Base-by-base conservation (phyloP, 108 stramenopile genomes). In the Conticribra weissflogii region DNA sequence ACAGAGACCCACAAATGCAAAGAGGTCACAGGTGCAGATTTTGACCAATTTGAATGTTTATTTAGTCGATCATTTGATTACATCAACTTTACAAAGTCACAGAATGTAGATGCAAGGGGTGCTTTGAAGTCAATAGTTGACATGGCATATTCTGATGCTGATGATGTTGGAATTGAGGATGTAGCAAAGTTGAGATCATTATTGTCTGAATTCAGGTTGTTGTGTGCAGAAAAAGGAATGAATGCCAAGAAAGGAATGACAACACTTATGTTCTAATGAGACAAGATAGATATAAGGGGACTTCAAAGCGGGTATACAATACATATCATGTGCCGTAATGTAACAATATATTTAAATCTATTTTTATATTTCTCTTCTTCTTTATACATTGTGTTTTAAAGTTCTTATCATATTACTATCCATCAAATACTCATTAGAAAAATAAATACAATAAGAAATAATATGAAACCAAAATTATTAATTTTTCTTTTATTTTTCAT, bases 291-390 rank as follows among this genome's bases (percentile, higher is more conserved):
- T 51, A 51, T 16, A 51, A 5, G 3, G 50, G 50, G 18, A 51
- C 50, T 4, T 4, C 4, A 51, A 51, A 17, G 18, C 12, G 50
- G 19, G 18, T 51, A 4, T 4, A 51, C 16, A 51, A 51, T 21
- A 51, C 50, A 18, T 21, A 51, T 18, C 50, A 51, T 16, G 18
- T 51, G 50, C 50, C 50, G 12, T 41, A 41, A 41, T n/a, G n/a
- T n/a, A n/a, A n/a, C n/a, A n/a, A n/a, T n/a, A n/a, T n/a, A n/a
- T n/a, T n/a, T n/a, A n/a, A n/a, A n/a, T n/a, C n/a, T n/a, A n/a
- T n/a, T n/a, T n/a, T n/a, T n/a, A n/a, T n/a, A n/a, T n/a, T n/a
- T n/a, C n/a, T n/a, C n/a, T n/a, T n/a, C n/a, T n/a, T n/a, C n/a
- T n/a, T n/a, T n/a, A n/a, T n/a, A n/a, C n/a, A n/a, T n/a, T n/a